Base-by-base conservation (phyloP, 2,329 filamentous ascomycete species). In the Apiospora sp. region DNA sequence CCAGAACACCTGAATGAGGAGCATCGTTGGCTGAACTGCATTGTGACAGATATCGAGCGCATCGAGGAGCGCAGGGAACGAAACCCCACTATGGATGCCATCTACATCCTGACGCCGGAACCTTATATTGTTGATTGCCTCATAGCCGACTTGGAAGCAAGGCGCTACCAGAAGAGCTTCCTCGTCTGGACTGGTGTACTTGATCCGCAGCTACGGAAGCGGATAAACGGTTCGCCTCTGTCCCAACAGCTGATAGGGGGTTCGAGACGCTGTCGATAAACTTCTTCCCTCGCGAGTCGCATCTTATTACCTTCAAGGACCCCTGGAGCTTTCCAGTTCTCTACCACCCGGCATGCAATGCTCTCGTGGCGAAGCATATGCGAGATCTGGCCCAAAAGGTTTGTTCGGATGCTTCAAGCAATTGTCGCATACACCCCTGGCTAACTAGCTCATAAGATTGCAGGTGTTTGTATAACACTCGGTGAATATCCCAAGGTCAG, bases 311-410 rank as follows among this genome's bases (percentile, higher is more conserved):
- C 0, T 98, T 99, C 79, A 88, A 93, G 80, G 96, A 99, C 80
- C 96, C 96, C 0, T 98, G 93, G 92, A 98, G 96, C 83, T 99
- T 99, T 79, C 95, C 95, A 0, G 89, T 95, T 70, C 87, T 99
- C 73, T 99, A 93, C 84, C 96, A 99, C 80, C 96, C 96, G 0
- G 90, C 89, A 71, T 98, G 96, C 84, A 97, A 97, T 82, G 88
- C 91, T 75, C 85, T 98, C 61, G 92, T 99, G 54, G 90, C 92
- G 68, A 88, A 89, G 71, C 96, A 99, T 81, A 91, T 99, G 88
- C 92, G 95, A 79, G 88, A 90, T 51, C 84, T 98, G 71, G 94
- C 96, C 41, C 94, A 97, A 82, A 98, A 96, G 91, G 95, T 97
- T 71, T 69, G 75, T 67, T 37, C 7, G 41, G 68, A 43, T 49